Evolutionary conservation across 2,329 filamentous ascomycete genomes (phyloP).

Genomic region (Proliferodiscus dingleyae): DNA sequence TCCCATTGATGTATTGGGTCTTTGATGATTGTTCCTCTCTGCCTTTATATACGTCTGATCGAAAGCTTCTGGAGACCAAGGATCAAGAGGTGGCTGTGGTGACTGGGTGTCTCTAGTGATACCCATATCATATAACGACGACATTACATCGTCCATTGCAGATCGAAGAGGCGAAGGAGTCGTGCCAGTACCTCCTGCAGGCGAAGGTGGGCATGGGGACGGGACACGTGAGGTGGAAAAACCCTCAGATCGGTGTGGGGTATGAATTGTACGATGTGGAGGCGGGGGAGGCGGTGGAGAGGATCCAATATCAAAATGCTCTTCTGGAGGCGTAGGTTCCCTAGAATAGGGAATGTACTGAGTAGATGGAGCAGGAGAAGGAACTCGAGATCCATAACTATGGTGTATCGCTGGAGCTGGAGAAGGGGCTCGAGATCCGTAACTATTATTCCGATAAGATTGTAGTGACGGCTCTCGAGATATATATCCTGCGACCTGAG

Average conservation of each 20-base stretch:
- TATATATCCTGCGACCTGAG: constrained; percentile 25
- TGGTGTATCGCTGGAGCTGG: constrained; percentile 28
- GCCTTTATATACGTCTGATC: constrained; percentile 39
- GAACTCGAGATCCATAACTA: constrained; percentile 34
- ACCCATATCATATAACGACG: constrained; percentile 83
- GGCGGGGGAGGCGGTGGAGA: constrained; percentile 70
- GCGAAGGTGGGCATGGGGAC: constrained; percentile 65
- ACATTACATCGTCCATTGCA: constrained; percentile 98
- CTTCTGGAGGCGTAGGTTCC: constrained; percentile 35
- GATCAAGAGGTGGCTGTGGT: constrained; percentile 56
- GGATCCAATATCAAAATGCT: constrained; percentile 30
- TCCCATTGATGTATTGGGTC: constrained; percentile 72
- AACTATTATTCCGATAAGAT: constrained; percentile 18
- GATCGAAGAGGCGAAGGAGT: constrained; percentile 90
- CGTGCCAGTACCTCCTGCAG: constrained; percentile 57
- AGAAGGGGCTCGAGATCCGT: constrained; percentile 29
- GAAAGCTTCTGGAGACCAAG: constrained; percentile 91
- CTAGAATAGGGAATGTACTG: constrained; percentile 32
- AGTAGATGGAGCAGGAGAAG: constrained; percentile 27
- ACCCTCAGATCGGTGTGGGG: constrained; percentile 26
- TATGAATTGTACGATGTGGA: constrained; percentile 63
- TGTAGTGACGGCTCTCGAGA: constrained; percentile 36
- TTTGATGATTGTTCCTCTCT: constrained; percentile 32
- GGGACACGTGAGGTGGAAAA: constrained; percentile 49
- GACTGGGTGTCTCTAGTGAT: constrained; percentile 53